A percentile compares a stretch with the other conserved stretches of the same genome.
These are phyloP conservation scores for Colletotrichum kahawae DNA, from an alignment of 2,329 filamentous ascomycete species.

Conservation along the genomic window DNA sequence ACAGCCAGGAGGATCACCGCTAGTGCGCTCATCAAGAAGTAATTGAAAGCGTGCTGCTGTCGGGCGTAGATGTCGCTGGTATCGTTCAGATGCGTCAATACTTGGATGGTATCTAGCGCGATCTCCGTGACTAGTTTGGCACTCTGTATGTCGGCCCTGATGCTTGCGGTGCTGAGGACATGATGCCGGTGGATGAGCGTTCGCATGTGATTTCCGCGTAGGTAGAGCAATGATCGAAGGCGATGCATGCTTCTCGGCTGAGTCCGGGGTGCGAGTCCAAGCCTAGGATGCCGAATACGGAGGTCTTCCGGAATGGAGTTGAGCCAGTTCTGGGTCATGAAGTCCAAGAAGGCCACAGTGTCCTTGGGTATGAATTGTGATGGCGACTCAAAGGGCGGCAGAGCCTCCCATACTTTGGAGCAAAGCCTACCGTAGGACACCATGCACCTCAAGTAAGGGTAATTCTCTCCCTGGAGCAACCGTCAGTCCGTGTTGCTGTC, in stretches of 20 bases:
- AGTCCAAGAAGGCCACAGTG: constrained; percentile 42
- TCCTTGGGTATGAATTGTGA: constrained; percentile 39
- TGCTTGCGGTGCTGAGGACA: constrained; percentile 41
- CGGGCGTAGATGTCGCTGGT: constrained; percentile 41
- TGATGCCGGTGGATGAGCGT: constrained; percentile 50
- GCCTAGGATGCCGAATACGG: constrained; percentile 38
- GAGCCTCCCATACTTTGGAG: constrained; percentile 50
- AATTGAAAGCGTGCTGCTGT: constrained; percentile 44
- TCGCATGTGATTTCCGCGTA: constrained; percentile 49
- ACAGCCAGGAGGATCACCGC: constrained; percentile 48
- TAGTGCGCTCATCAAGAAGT: constrained; percentile 43
- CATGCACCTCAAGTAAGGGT: constrained; percentile 50
- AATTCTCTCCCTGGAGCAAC: constrained; percentile 30
- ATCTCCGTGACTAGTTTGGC: constrained; percentile 45
- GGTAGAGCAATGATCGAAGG: constrained; percentile 45
- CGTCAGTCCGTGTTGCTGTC: neutral
- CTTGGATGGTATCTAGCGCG: constrained; percentile 35
- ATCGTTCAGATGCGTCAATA: constrained; percentile 39
- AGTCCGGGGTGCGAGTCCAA: constrained; percentile 33
- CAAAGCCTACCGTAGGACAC: constrained; percentile 51
- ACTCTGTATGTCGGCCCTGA: constrained; percentile 36
- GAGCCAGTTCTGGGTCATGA: constrained; percentile 49
- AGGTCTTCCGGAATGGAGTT: constrained; percentile 48
- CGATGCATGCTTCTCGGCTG: constrained; percentile 43
- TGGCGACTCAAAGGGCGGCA: constrained; percentile 39